Base-by-base conservation (phyloP, 73 alveolate species). In the Paramecium primaurelia region DNA sequence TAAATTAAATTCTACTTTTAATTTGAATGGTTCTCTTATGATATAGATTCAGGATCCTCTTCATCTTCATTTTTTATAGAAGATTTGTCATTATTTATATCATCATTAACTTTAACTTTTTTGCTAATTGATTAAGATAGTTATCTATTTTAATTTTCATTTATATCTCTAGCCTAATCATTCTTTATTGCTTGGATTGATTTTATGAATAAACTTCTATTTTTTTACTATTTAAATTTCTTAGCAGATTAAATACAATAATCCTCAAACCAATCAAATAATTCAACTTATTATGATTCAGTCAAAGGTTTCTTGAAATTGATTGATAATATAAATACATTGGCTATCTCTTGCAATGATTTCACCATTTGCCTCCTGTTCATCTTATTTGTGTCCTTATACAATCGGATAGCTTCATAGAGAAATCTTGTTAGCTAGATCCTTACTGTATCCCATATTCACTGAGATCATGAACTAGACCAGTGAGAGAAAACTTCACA, bases 261-360 rank as follows among this genome's bases (percentile, higher is more conserved):
- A 11, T 32, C 84, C 47, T 64, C 84, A 64, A 64, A 64, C 84
- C 84, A 64, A 64, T 64, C 84, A 51, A 64, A 64, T 64, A 64
- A 64, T 32, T 64, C 84, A 32, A 34, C 38, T 3, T 34, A 34
- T 34, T 34, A 2, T 34, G 38, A 34, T 34, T 34, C 38, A 34
- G 38, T 34, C 38, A 34, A 34, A 34, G 5, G 38, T 34, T 34
- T 34, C 38, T 34, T 34, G 2, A 34, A 34, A 34, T 34, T 34
- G 1, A 34, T 34, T 34, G 38, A 34, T 34, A 4, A 34, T 34
- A 34, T 34, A 34, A 34, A 3, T 3, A 34, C 38, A 34, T 3
- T 34, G 2, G 38, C 38, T 3, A 34, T 3, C 5, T 34, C 38
- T 34, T 34, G 5, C 5, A 34, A 34, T 2, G 38, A 34, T 34